These are phyloP conservation scores for Limtongia smithiae DNA, from an alignment of 805 yeast genomes.

Conservation along the genomic window DNA sequence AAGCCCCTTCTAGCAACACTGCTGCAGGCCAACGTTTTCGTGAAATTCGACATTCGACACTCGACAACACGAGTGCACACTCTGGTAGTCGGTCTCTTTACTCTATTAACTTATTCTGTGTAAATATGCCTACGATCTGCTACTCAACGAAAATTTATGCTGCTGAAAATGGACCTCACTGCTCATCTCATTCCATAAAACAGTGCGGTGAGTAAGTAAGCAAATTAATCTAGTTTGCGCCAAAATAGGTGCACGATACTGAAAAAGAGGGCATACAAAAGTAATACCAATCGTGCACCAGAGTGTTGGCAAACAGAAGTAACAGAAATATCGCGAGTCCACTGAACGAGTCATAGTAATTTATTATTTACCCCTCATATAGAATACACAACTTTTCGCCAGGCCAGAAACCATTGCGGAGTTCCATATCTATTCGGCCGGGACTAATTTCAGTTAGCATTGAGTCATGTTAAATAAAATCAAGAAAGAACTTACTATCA, in stretches of 20 bases:
- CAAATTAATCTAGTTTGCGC: constrained; percentile 73
- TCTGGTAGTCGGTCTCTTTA: too few relatives aligned
- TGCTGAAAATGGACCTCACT: constrained; percentile 25
- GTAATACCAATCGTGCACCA: constrained; percentile 64
- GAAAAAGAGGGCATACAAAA: not conserved
- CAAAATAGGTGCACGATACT: constrained; percentile 79
- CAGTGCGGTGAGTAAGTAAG: constrained; percentile 73
- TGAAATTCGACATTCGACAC: too few relatives aligned
- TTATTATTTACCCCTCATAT: constrained; percentile 1
- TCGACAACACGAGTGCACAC: too few relatives aligned
- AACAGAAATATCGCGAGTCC: not conserved
- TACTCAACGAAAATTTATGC: constrained; percentile 3
- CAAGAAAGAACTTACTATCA: constrained; percentile 47
- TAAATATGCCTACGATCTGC: not conserved
- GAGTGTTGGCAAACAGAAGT: constrained; percentile 84
- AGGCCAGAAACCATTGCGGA: not conserved
- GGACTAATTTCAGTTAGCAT: constrained; percentile 18
- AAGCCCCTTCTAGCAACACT: not conserved
- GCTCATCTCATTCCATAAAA: constrained; percentile 29
- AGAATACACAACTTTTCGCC: constrained; percentile 1
- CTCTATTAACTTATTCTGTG: not conserved
- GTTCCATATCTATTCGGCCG: constrained; percentile 10
- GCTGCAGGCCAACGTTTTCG: too few relatives aligned
- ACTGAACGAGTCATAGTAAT: not conserved
- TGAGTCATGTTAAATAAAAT: not conserved